Evolutionary conservation across 78 protist species (phyloP).

Genomic region (Anaeramoeba flamelloides): DNA sequence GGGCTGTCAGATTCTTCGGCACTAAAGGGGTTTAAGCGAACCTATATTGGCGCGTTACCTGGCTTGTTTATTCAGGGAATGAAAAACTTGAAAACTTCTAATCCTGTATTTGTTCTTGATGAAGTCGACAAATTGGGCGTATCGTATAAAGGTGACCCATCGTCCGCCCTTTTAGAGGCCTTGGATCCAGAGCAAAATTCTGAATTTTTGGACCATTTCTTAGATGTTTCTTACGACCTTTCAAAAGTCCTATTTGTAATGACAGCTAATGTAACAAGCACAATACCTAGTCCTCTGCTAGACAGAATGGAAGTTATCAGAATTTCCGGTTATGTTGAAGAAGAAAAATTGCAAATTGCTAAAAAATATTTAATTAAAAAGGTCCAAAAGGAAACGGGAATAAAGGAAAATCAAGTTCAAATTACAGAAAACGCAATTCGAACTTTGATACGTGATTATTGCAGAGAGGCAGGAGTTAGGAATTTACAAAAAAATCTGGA

Average conservation of each 20-base stretch:
- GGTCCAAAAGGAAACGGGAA: background rate
- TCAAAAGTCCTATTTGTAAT: background rate
- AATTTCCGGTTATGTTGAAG: conserved; percentile 22
- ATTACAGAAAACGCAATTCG: background rate
- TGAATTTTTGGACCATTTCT: background rate
- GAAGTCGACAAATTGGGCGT: background rate
- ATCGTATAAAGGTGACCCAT: background rate
- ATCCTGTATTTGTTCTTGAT: background rate
- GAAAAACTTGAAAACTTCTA: too few species aligned
- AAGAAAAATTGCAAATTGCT: conserved; percentile 67
- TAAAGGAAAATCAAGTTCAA: background rate
- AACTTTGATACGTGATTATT: conserved; percentile 54
- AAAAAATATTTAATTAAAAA: conserved; percentile 38
- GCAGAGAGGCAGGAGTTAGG: conserved; percentile 80
- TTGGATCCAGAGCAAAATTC: background rate
- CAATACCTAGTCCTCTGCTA: background rate
- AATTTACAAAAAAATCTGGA: conserved; percentile 60
- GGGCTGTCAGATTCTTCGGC: too few species aligned
- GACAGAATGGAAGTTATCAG: background rate
- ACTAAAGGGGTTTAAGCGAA: too few species aligned
- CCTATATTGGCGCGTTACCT: too few species aligned
- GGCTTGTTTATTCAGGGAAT: too few species aligned
- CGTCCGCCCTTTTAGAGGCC: background rate
- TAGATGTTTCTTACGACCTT: background rate
- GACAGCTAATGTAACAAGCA: background rate